A percentile compares a stretch with the other conserved stretches of the same genome.
phyloP scores from a whole-genome alignment of 2,329 filamentous ascomycete species.

The Colletotrichum kahawae region DNA sequence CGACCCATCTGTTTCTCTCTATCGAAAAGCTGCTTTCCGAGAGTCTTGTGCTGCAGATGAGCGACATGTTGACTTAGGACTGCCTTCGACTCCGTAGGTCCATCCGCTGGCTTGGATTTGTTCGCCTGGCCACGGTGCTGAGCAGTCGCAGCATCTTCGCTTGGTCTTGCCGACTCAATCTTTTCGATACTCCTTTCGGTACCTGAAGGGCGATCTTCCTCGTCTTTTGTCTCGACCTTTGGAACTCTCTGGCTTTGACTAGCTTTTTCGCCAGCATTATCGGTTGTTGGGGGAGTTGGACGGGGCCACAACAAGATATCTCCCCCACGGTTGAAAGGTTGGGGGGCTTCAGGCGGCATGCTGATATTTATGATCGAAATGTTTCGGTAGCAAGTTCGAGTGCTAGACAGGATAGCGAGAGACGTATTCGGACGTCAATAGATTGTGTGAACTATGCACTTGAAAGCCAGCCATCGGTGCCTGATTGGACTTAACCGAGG shows the following conservation, averaged over 20 bases:
- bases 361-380: neutral
- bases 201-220: neutral
- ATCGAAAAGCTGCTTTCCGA: neutral
- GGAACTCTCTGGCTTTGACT: neutral
- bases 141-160: neutral
- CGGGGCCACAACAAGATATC: neutral
- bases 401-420: neutral
- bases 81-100: neutral
- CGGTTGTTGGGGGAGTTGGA: neutral
- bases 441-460: neutral
- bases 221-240: neutral
- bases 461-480: neutral
- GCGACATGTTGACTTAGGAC: neutral
- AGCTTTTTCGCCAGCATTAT: neutral
- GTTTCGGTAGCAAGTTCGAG: neutral
- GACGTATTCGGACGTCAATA: neutral
- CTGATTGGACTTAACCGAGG: neutral
- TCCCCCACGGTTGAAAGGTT: neutral
- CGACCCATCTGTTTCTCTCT: neutral
- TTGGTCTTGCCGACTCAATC: neutral
- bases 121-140: neutral
- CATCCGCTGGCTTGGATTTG: neutral
- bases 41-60: neutral
- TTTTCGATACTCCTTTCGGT: neutral
- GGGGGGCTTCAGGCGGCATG: neutral